These are phyloP conservation scores for Trypanosoma avium DNA, from an alignment of 208 protist genomes.

Conservation along the genomic window DNA sequence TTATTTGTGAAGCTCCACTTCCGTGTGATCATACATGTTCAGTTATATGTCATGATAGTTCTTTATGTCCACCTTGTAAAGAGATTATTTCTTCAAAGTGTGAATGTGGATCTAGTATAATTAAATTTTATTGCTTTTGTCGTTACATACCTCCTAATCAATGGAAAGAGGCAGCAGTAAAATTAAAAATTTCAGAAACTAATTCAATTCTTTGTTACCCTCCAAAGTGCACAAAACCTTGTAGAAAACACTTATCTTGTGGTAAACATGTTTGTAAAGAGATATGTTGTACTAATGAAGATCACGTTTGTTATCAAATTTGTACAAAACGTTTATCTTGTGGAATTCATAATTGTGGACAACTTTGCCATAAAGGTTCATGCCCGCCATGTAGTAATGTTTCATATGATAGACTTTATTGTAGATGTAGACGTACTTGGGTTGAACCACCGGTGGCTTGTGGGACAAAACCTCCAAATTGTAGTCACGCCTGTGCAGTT, in stretches of 20 bases:
- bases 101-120: slow-evolving; percentile 50
- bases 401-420: slow-evolving; percentile 84
- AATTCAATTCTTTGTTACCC: slow-evolving; percentile 41
- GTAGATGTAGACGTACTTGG: slow-evolving; percentile 80
- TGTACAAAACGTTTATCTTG: slow-evolving; percentile 87
- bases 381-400: slow-evolving; percentile 72
- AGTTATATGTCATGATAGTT: slow-evolving; percentile 73
- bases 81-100: slow-evolving; percentile 58
- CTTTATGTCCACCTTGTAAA: slow-evolving; percentile 75
- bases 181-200: slow-evolving; percentile 6
- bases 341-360: slow-evolving; percentile 75
- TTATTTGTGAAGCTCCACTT: slow-evolving; percentile 72
- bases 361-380: slow-evolving; percentile 80
- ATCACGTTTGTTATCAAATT: slow-evolving; percentile 80
- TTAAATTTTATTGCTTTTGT: slow-evolving; percentile 78
- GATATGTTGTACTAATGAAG: slow-evolving; percentile 75
- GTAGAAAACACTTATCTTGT: slow-evolving; percentile 71
- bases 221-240: slow-evolving; percentile 61
- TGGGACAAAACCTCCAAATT: slow-evolving; percentile 80
- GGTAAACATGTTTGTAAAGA: slow-evolving; percentile 83
- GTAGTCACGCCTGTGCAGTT: slow-evolving; percentile 72
- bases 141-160: slow-evolving; percentile 52
- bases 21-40: slow-evolving; percentile 84
- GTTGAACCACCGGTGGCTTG: slow-evolving; percentile 90
- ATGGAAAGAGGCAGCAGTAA: slow-evolving; percentile 48